Percentiles rank a stretch among this genome's conserved stretches.
phyloP scores from a whole-genome alignment of 2,329 filamentous ascomycete species.

The Talaromyces marneffei region DNA sequence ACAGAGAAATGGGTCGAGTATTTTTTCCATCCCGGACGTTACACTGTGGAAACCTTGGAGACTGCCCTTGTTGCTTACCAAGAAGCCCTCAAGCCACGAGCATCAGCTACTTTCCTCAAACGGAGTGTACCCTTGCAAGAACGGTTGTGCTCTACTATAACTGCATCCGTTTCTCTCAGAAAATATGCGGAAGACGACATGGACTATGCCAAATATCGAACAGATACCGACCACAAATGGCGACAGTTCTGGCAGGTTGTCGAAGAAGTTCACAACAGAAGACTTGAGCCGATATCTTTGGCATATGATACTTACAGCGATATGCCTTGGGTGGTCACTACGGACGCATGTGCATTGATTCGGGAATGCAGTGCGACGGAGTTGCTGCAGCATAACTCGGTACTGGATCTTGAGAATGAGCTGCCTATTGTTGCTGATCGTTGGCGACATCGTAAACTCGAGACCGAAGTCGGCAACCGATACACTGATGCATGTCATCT shows the following conservation, averaged over 20 bases:
- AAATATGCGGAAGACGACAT: conserved; percentile 58
- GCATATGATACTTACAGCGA: conserved; percentile 65
- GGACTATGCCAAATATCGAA: conserved; percentile 69
- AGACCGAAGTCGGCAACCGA: conserved; percentile 46
- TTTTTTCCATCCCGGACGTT: conserved; percentile 76
- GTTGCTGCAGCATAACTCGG: conserved; percentile 63
- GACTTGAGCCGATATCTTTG: conserved; percentile 74
- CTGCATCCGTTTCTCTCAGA: conserved; percentile 61
- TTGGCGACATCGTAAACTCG: conserved; percentile 41
- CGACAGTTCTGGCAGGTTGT: conserved; percentile 80
- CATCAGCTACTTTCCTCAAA: conserved; percentile 38
- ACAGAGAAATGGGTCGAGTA: conserved; percentile 82
- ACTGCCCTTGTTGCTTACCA: conserved; percentile 78
- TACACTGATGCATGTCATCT: conserved; percentile 55
- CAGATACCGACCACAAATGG: conserved; percentile 77
- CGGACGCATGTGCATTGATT: conserved; percentile 73
- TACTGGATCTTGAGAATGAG: conserved; percentile 32
- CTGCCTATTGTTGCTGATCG: conserved; percentile 36
- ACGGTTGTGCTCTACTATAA: conserved; percentile 66
- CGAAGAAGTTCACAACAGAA: conserved; percentile 76
- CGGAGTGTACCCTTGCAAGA: conserved; percentile 61
- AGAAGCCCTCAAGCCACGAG: conserved; percentile 49
- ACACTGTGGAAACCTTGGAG: conserved; percentile 72
- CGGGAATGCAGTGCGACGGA: conserved; percentile 76
- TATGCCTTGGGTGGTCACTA: conserved; percentile 76